Evolutionary conservation across 495 filamentous ascomycete genomes (phyloP), one percentile per base, ranked within the genome.

Genomic region (Bacidia gigantensis): DNA sequence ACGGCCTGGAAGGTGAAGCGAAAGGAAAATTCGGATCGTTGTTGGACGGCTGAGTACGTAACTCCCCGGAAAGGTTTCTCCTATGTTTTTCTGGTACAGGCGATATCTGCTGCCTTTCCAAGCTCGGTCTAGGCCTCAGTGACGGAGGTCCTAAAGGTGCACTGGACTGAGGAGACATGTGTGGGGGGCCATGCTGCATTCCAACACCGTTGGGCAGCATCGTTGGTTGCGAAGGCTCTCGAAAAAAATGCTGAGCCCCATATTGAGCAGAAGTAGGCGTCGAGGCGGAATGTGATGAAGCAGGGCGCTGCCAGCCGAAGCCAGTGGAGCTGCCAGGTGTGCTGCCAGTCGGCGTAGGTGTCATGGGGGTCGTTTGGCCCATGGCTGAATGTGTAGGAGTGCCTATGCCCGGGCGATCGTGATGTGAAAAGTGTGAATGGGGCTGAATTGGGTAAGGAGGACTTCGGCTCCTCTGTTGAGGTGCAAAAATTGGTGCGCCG

Each of bases 121-220:
- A 57, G 47, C 42, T 54, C 12, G 55, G 20, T 41, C 52, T 55
- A 40, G 57, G 65, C 17, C 67, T 58, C 12, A 60, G 50, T 35
- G 68, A 62, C 51, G 66, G 69, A 11, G 72, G 74, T 7, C 71
- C 72, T 32, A 75, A 60, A 20, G 72, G 74, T 21, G 74, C 75
- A 24, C 66, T 65, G 25, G 72, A 67, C 21, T 75, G 62, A 25
- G 47, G 47, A 38, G 47, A 50, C 29, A 50, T 38, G 26, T n/a
- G n/a, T 25, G 32, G 47, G 23, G 47, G n/a, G n/a, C n/a, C 21
- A 47, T 47, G 44, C 44, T 47, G 44, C 21, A 47, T 24, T 5
- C 29, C 29, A 20, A 26, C 21, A 14, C 44, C 44, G 25, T 24
- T 26, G 14, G 22, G 22, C 18, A 26, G 3, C n/a, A 22, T 52